Evolutionary conservation across 306 rosid genomes (phyloP).

Genomic region (Dryas alaskensis): DNA sequence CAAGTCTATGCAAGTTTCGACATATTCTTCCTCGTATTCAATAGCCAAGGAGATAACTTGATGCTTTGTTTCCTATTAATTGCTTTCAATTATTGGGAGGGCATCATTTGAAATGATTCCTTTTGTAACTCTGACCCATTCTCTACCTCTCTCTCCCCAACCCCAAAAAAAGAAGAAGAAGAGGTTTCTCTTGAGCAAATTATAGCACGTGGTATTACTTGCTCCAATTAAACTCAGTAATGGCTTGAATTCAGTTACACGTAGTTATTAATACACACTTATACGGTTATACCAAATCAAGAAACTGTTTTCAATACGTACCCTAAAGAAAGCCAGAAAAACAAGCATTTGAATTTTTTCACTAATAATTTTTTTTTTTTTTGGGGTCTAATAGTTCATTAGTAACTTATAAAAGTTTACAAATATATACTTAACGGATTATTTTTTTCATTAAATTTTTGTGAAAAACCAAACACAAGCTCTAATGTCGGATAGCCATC

Average conservation of each 20-base stretch:
- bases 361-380: too few species aligned
- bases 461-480: too few species aligned
- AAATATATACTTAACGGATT: too few species aligned
- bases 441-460: too few species aligned
- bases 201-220: background rate
- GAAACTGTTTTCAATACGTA: background rate
- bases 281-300: background rate
- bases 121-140: background rate
- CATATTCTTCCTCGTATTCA: too few species aligned
- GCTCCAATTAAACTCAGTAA: background rate
- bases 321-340: too few species aligned
- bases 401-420: too few species aligned
- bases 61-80: background rate
- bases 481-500: too few species aligned
- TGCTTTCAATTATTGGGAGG: background rate
- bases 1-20: too few species aligned
- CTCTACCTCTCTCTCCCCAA: background rate
- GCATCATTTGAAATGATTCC: conserved; percentile 2
- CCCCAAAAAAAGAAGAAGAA: background rate
- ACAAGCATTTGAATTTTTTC: background rate
- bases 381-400: too few species aligned
- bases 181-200: background rate
- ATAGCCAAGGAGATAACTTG: background rate
- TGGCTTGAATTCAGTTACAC: background rate
- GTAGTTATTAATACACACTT: background rate